Evolutionary conservation across 371 early-diverging fungal genomes (phyloP).

Genomic region (Saksenaea oblongispora): DNA sequence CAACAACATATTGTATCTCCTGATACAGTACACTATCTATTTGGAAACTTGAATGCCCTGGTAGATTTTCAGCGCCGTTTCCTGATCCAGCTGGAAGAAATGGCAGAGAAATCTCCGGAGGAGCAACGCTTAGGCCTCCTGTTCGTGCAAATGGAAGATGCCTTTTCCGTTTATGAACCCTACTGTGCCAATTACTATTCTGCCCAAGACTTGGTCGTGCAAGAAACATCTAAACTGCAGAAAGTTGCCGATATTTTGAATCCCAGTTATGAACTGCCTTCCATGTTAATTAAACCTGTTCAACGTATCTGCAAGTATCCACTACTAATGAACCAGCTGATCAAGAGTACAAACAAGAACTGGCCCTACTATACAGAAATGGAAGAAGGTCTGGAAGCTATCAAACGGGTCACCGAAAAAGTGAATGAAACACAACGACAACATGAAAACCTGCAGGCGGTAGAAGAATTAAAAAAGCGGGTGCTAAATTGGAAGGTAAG

Average conservation of each 20-base stretch:
- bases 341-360: slow-evolving; percentile 72
- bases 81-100: slow-evolving; percentile 87
- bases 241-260: slow-evolving; percentile 75
- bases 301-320: slow-evolving; percentile 98
- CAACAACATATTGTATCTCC: slow-evolving; percentile 65
- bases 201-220: slow-evolving; percentile 67
- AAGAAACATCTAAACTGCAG: slow-evolving; percentile 55
- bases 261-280: slow-evolving; percentile 84
- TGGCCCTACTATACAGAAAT: slow-evolving; percentile 80
- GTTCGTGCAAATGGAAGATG: slow-evolving; percentile 80
- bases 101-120: slow-evolving; percentile 66
- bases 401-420: slow-evolving; percentile 85
- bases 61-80: slow-evolving; percentile 97
- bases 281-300: slow-evolving; percentile 94
- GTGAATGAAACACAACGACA: slow-evolving; percentile 92
- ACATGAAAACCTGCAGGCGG: slow-evolving; percentile 82
- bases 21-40: slow-evolving; percentile 78
- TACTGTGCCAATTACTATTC: slow-evolving; percentile 91
- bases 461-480: slow-evolving; percentile 78
- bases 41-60: slow-evolving; percentile 90
- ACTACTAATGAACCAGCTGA: slow-evolving; percentile 81
- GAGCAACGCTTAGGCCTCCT: slow-evolving; percentile 89
- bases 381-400: slow-evolving; percentile 72
- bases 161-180: slow-evolving; percentile 92
- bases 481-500: slow-evolving; percentile 26